Evolutionary conservation across 768 basidiomycete species (phyloP), one percentile per base, ranked within the genome.

Genomic region (Chalciporus pseudorubinellus): DNA sequence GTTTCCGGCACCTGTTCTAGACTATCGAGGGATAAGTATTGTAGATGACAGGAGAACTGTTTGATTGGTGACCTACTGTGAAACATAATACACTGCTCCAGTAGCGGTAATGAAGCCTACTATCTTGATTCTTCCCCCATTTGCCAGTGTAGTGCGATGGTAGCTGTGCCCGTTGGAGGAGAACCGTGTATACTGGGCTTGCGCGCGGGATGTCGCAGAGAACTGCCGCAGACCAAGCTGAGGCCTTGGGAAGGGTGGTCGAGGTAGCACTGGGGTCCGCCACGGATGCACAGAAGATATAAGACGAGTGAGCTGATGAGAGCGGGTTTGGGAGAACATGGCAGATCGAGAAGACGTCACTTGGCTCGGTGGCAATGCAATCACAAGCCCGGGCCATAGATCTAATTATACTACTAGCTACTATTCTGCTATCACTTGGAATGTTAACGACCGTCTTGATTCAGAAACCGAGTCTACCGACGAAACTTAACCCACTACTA

Each of bases 1-100:
- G 92, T 95, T 64, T 94, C 87, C 3, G 88, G 84, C 0, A 92
- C 89, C 62, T 81, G 77, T 65, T 98, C 94, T 22, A 95, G 74
- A 61, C 92, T 94, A 42, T 28, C 5, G 34, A 18, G 44, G 31
- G 3, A 14, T 11, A n/a, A n/a, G 0, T 7, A n/a, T 44, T 16
- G 38, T 61, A n/a, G 48, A 29, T 19, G 22, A 20, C 29, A 33
- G 19, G 38, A 14, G 39, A 16, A 22, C 14, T 41, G 33, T 3
- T 10, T 16, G 2, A 40, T 20, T 13, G 19, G 44, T 22, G 36
- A 60, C 67, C 4, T 52, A 68, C 67, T 69, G 67, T 3, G 67
- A 58, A 19, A 70, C 53, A 44, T 59, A 58, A 39, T 69, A 69
- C 26, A 67, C 53, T 36, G 24, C 59, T 3, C 64, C 67, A 6